phyloP scores from a whole-genome alignment of 2,329 filamentous ascomycete genomes.

The Massarina eburnea region DNA sequence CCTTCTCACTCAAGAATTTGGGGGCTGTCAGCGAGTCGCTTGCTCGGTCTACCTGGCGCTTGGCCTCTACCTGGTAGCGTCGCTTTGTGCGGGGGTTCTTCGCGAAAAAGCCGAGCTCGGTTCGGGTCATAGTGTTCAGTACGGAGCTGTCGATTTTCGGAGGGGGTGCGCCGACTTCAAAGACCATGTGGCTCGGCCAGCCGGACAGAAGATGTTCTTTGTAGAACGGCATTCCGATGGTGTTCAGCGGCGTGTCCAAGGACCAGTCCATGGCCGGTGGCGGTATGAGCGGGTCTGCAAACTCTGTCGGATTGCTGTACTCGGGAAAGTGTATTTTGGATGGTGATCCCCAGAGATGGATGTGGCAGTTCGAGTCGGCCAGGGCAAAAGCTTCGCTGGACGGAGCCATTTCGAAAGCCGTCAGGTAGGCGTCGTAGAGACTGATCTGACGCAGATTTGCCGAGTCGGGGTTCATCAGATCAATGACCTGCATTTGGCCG shows the following conservation, averaged over 20 bases:
- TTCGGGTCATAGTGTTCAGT: conserved; percentile 66
- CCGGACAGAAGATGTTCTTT: conserved; percentile 83
- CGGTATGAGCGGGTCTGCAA: conserved; percentile 65
- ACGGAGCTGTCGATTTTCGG: conserved; percentile 72
- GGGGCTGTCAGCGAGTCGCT: conserved; percentile 70
- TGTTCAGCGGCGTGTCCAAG: conserved; percentile 75
- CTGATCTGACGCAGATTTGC: conserved; percentile 84
- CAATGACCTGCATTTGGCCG: conserved; percentile 93
- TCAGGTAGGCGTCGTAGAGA: conserved; percentile 69
- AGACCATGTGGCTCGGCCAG: conserved; percentile 83
- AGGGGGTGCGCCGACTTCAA: conserved; percentile 83
- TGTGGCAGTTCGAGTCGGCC: conserved; percentile 73
- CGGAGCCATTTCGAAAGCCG: conserved; percentile 80
- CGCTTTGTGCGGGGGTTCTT: conserved; percentile 72
- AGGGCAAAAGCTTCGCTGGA: conserved; percentile 85
- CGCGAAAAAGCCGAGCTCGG: conserved; percentile 77
- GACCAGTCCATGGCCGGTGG: conserved; percentile 68
- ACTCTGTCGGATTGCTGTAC: conserved; percentile 72
- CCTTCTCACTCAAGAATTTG: conserved; percentile 94
- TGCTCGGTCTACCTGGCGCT: conserved; percentile 62
- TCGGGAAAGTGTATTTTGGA: conserved; percentile 86
- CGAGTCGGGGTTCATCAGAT: conserved; percentile 89
- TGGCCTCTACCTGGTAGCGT: conserved; percentile 83
- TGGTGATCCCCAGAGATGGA: conserved; percentile 87
- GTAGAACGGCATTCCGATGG: conserved; percentile 91